Evolutionary conservation across 257 asterid genomes (phyloP).

Genomic region (Osmanthus fragrans): DNA sequence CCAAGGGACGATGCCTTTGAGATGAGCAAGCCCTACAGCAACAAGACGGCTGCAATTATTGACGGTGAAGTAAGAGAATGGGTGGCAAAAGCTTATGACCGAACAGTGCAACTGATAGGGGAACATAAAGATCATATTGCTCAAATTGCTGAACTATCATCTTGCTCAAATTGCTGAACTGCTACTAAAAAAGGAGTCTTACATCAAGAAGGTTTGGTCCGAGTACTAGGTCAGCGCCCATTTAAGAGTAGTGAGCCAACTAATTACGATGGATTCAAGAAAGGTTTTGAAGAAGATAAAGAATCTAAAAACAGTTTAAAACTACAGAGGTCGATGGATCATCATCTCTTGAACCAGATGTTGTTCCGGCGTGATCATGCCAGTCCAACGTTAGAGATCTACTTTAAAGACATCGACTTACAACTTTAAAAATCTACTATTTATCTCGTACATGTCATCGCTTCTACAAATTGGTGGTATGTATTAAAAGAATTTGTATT

Average conservation of each 20-base stretch:
- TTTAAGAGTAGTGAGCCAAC: constrained; percentile 52
- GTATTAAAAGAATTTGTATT: background rate
- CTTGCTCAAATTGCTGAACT: constrained; percentile 38
- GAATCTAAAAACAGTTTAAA: constrained; percentile 65
- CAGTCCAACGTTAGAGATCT: too few relatives aligned
- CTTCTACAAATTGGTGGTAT: background rate
- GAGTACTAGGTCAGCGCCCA: constrained; percentile 48
- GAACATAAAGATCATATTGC: constrained; percentile 71
- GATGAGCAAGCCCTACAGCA: constrained; percentile 76
- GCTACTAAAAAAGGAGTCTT: constrained; percentile 65
- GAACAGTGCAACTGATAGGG: constrained; percentile 62
- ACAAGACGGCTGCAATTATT: constrained; percentile 77
- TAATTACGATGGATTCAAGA: constrained; percentile 51
- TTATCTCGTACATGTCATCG: background rate
- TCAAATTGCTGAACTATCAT: constrained; percentile 33
- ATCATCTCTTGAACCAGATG: constrained; percentile 50
- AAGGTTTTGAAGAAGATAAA: constrained; percentile 52
- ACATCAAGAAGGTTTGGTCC: constrained; percentile 77
- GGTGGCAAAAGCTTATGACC: constrained; percentile 65
- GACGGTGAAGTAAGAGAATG: constrained; percentile 81
- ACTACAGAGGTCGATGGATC: constrained; percentile 38
- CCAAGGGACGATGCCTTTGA: constrained; percentile 46
- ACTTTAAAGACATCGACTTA: too few relatives aligned
- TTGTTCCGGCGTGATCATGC: constrained; percentile 33
- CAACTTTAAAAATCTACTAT: too few relatives aligned